These are phyloP conservation scores for Steccherinum ochraceum DNA, from an alignment of 768 basidiomycete species.

Conservation along the genomic window DNA sequence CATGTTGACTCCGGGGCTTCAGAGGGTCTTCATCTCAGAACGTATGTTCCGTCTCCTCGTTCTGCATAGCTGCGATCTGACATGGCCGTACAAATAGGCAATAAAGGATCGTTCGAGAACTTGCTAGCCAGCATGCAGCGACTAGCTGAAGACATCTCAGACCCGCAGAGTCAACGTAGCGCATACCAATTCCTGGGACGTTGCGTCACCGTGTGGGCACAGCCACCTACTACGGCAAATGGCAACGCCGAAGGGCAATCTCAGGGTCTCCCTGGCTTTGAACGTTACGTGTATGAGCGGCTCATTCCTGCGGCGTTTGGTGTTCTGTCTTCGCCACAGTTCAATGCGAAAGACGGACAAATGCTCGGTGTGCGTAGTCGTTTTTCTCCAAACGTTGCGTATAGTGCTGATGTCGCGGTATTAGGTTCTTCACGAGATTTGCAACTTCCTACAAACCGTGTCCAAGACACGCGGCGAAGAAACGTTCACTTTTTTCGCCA, in stretches of 20 bases:
- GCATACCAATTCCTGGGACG: constrained; percentile 76
- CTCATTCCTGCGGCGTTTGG: constrained; percentile 79
- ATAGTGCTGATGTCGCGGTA: not conserved
- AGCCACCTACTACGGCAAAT: constrained; percentile 28
- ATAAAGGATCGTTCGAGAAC: constrained; percentile 59
- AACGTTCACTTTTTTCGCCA: constrained; percentile 73
- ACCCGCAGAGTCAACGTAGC: constrained; percentile 69
- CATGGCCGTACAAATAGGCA: too few relatives aligned
- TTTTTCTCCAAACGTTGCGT: not conserved
- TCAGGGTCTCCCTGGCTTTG: constrained; percentile 75
- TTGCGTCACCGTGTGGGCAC: constrained; percentile 65
- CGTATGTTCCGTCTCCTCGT: too few relatives aligned
- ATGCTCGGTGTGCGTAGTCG: constrained; percentile 60
- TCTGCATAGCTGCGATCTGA: not conserved
- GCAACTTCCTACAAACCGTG: constrained; percentile 74
- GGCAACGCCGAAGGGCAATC: constrained; percentile 20
- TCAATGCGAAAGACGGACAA: constrained; percentile 88
- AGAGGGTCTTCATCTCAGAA: constrained; percentile 81
- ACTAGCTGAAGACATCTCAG: constrained; percentile 70
- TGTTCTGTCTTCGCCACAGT: constrained; percentile 69
- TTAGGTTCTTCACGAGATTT: constrained; percentile 87
- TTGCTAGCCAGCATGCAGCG: constrained; percentile 70
- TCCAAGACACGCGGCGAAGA: constrained; percentile 75
- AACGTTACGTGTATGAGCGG: constrained; percentile 84
- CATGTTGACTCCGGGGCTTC: constrained; percentile 75